Conservation (phyloP, 2,329 filamentous ascomycete genomes). For the Colletotrichum gloeosporioides region DNA sequence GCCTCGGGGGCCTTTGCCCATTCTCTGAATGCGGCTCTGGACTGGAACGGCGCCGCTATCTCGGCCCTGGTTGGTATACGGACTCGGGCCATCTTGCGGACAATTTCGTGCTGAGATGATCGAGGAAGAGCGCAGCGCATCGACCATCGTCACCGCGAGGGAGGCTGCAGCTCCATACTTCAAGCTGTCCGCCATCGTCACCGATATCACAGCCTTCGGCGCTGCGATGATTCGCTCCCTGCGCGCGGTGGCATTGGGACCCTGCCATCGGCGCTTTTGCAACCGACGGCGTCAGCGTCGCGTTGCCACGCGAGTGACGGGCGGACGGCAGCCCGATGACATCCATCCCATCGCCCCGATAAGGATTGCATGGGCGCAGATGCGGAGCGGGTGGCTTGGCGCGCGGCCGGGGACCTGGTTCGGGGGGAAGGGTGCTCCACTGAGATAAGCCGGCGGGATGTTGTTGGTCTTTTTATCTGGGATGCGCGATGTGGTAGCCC, state of each 20-base stretch:
- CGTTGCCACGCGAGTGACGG: neutral
- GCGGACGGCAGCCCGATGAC: neutral
- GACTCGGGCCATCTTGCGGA: neutral
- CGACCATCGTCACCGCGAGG: neutral
- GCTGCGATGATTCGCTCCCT: neutral
- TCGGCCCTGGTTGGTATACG: conserved; percentile 7
- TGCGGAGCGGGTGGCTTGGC: conserved; percentile 6
- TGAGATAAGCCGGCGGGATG: conserved; percentile 5
- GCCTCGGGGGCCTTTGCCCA: conserved; percentile 26
- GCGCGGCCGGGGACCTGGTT: neutral
- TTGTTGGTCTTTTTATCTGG: conserved; percentile 11
- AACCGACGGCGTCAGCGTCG: conserved; percentile 4
- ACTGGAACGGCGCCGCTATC: conserved; percentile 28
- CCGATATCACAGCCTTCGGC: too few species aligned
- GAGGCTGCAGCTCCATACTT: neutral
- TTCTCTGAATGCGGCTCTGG: conserved; percentile 26
- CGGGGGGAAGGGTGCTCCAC: neutral
- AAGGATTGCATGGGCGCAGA: neutral
- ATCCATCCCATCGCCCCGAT: neutral
- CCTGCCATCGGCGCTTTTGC: conserved; percentile 20
- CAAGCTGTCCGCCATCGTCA: neutral
- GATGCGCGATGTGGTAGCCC: conserved; percentile 6
- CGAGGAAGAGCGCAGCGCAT: neutral
- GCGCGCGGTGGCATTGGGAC: neutral
- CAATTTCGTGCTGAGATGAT: neutral